Evolutionary conservation across 257 asterid species (phyloP), one percentile per base, ranked within the genome.

Genomic region (Ocimum tenuiflorum): DNA sequence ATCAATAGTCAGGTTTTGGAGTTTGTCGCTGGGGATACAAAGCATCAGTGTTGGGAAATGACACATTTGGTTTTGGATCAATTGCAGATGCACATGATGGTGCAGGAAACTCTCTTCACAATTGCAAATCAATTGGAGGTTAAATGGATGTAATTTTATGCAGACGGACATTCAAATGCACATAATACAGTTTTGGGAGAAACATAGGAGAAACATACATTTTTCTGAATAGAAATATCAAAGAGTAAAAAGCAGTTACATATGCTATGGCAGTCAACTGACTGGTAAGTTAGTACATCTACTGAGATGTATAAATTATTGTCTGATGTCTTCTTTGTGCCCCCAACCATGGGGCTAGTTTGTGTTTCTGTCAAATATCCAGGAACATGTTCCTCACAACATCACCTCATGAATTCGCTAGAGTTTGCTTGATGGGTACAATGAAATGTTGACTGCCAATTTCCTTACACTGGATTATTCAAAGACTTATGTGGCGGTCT

Each of bases 21-120:
- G 70, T 89, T 92, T 68, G 58, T 81, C 35, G 91, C 92, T 50
- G 95, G 98, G 60, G 87, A 77, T 78, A 74, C 74, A 31, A 63
- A 54, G 46, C 83, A 75, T 58, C 90, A 83, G 9, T 83, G 70
- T 39, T 69, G 73, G 76, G 78, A 75, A 65, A 76, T 41, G 19
- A 74, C 81, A 17, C 85, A 73, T 68, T 65, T 62, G 18, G 58
- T 77, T 27, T 72, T 88, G 52, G 79, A 80, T 57, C 85, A 82
- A 39, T 65, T 91, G 83, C 77, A 18, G 76, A 64, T 86, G 85
- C 86, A 82, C 75, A 80, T 88, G 85, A 82, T 75, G 79, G 7
- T 66, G 54, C 54, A 39, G 15, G 63, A 63, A 8, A 31, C 55
- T 27, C 46, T 9, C 33, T 61, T 43, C 41, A 61, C 8, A 17